Base-by-base conservation (phyloP, 805 yeast genomes). In the Saccharomycopsis selenospora region DNA sequence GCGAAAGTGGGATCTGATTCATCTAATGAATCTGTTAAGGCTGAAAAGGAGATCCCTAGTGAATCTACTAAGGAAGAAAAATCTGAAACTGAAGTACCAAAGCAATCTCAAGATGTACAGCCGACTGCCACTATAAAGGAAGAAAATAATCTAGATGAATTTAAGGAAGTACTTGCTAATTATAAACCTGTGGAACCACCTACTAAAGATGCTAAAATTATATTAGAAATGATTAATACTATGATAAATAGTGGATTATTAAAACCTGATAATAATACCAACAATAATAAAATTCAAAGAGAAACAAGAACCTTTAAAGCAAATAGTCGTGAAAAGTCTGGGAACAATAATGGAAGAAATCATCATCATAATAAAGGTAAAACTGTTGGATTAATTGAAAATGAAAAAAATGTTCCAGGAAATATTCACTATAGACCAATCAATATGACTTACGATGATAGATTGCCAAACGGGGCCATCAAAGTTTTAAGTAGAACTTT, bases 401-500 rank as follows among this genome's bases (percentile, higher is more conserved):
- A 38, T n/a, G 43, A 40, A 11, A n/a, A 24, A 20, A 40, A 40
- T 25, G 43, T 40, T 8, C 85, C 85, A 36, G 80, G 84, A 2
- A 81, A 80, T 45, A 79, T 85, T 3, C 88, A 85, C 64, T 84
- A 68, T 64, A 79, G 95, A 65, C 82, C 83, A n/a, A 79, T 79
- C 57, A 77, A 76, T 49, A 81, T 88, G 42, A 75, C 81, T 10
- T 73, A 72, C 59, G 96, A 89, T 64, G 75, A 76, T 36, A 65
- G 77, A 10, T 66, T 88, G 49, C 90, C 95, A 1, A 77, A 79
- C 42, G 95, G 89, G 40, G 73, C 82, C 40, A 76, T 91, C 57
- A 84, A 82, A 61, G 96, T 91, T 2, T 75, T 76, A 56, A 83
- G 95, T 46, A 80, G 99, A 66, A 91, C 99, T 0, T 69, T 91